These are phyloP conservation scores for Russula ochroleuca DNA, from an alignment of 768 basidiomycete genomes.

Conservation along the genomic window DNA sequence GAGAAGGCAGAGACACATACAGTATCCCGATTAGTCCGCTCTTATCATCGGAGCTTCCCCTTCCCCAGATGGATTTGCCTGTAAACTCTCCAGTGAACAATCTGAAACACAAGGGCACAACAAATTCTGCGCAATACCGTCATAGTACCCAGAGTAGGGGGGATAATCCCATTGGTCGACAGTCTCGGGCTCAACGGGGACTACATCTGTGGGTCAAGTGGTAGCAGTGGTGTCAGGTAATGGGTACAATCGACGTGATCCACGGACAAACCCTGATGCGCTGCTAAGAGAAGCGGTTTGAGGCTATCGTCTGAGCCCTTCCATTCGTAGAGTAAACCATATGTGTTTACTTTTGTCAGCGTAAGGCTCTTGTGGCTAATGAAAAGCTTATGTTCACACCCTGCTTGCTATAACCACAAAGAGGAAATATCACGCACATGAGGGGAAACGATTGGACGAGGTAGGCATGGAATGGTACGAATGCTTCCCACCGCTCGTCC, in stretches of 20 bases:
- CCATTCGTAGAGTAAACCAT: constrained; percentile 59
- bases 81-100: background rate
- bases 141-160: constrained; percentile 60
- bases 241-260: constrained; percentile 25
- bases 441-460: constrained; percentile 54
- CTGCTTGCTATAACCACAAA: background rate
- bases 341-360: constrained; percentile 56
- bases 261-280: constrained; percentile 47
- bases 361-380: constrained; percentile 47
- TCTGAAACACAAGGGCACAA: no score
- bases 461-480: constrained; percentile 40
- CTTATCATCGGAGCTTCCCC: constrained; percentile 38
- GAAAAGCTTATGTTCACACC: background rate
- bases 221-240: background rate
- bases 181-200: constrained; percentile 58
- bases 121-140: constrained; percentile 37
- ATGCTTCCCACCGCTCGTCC: constrained; percentile 46
- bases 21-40: constrained; percentile 35
- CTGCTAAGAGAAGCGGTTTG: constrained; percentile 53
- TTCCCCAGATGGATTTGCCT: constrained; percentile 36
- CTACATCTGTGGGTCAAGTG: constrained; percentile 48
- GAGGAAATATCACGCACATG: constrained; percentile 41
- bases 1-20: constrained; percentile 24
- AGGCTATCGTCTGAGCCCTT: constrained; percentile 45
- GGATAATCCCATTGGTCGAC: constrained; percentile 55